Evolutionary conservation across 2,329 filamentous ascomycete genomes (phyloP), one percentile per base, ranked within the genome.

Genomic region (Drechslerella coelobrocha): DNA sequence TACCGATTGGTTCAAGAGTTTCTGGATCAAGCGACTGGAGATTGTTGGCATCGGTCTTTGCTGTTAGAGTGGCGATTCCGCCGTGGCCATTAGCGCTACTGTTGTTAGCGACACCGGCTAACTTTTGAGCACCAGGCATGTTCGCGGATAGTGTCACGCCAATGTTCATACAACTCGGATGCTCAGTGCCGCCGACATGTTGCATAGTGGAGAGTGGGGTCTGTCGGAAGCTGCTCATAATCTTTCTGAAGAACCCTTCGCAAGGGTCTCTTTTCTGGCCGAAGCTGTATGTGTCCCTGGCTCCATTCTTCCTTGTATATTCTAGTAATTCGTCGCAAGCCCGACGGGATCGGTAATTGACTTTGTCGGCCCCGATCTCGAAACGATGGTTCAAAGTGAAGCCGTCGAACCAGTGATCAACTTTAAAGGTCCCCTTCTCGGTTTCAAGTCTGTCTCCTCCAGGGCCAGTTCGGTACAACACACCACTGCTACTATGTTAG

Each of bases 371-470:
- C 0, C 76, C 74, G 29, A 93, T 88, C 63, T 90, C 83, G 76
- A 93, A 93, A 26, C 85, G 86, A 79, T 93, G 89, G 0, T 86
- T 82, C 61, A 89, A 85, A 2, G 86, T 84, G 66, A 91, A 86
- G 4, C 89, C 89, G 76, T 94, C 91, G 74, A 94, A 94, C 90
- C 90, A 94, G 77, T 94, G 90, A 0, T 83, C 84, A 10, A 88
- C 81, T 29, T 82, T 81, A 75, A 87, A 87, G 0, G 82, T 84
- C n/a, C 86, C 85, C 2, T 82, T 81, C 1, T 84, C 78, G 0
- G 85, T 86, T n/a, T 86, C 81, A 2, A 91, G 79, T 37, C 83
- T 83, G 77, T 84, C 85, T 26, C 84, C 82, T 0, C 89, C 89
- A 0, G 89, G 89, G 0, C 91, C 90, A 0, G 88, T 92, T 23